Base-by-base conservation (phyloP, 2,329 filamentous ascomycete species). In the Colletotrichum nymphaeae region DNA sequence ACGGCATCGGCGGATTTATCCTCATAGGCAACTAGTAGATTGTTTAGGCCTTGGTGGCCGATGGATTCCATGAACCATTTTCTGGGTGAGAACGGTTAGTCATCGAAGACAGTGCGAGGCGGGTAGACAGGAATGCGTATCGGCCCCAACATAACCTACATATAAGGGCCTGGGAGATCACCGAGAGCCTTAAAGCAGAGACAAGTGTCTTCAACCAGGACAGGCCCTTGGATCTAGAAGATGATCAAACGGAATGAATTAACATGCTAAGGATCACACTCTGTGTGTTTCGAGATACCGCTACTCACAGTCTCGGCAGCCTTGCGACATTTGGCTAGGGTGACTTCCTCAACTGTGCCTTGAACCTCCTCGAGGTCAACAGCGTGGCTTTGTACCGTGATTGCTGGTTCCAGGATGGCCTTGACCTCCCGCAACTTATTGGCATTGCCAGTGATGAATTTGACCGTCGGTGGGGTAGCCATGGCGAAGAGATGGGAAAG, bases 381-480 rank as follows among this genome's bases (percentile, higher is more conserved):
- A 46, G 90, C 87, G 82, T 94, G 91, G 83, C 88, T 96, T 68
- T 90, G 88, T 55, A 99, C 88, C 75, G 92, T 87, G 76, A 98
- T 93, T 42, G 89, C 90, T 9, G 90, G 87, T 77, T 93, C 92
- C 3, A 99, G 89, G 78, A 99, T 98, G 22, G 93, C 93, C 83
- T 94, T 92, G 76, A 98, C 95, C 86, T 99, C 97, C 70, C 88
- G 86, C 69, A 99, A 89, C 86, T 99, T 99, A 86, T 98, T 97
- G 80, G 93, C 91, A 85, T 99, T 99, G 83, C 96, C 94, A 2
- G 96, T 98, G 81, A 99, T 97, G 86, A 99, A 99, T 84, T 97
- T 95, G 76, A 99, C 83, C 6, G 82, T 79, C 4, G 81, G 80
- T 16, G 79, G 75, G 42, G 84, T 82, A 62, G 84, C 81, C 85